A percentile compares a stretch with the other conserved stretches of the same genome.
Evolutionary conservation across 352 stramenopile genomes (phyloP).

Genomic region (Globisporangium mamillatum): DNA sequence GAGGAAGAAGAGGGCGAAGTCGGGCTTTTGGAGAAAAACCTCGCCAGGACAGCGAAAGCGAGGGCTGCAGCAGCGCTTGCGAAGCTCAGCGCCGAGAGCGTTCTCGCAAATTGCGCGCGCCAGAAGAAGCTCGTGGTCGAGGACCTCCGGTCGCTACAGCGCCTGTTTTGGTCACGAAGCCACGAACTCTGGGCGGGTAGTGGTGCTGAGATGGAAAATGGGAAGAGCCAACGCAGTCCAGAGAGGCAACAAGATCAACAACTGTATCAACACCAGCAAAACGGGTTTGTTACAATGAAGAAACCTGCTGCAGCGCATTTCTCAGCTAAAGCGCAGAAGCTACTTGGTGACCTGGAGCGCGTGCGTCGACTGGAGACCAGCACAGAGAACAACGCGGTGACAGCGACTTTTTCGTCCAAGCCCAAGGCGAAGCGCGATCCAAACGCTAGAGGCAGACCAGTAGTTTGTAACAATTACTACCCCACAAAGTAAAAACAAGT

Average conservation of each 20-base stretch:
- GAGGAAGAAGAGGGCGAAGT: neutral
- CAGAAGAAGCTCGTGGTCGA: slow-evolving; percentile 32
- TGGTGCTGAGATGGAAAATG: neutral
- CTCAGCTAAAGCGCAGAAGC: neutral
- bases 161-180: slow-evolving; percentile 31
- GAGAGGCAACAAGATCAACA: slow-evolving; percentile 2
- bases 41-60: neutral
- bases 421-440: neutral
- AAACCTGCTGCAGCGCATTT: neutral
- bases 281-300: neutral
- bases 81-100: slow-evolving; percentile 17
- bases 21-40: neutral
- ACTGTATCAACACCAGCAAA: neutral
- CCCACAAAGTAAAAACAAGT: neutral
- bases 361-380: slow-evolving; percentile 14
- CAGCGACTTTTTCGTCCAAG: neutral
- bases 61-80: too few relatives aligned
- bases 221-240: neutral
- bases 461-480: neutral
- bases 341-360: slow-evolving; percentile 19
- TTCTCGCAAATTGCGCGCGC: slow-evolving; percentile 31
- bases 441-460: neutral
- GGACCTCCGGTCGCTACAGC: slow-evolving; percentile 29
- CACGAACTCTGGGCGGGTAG: slow-evolving; percentile 25
- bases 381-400: neutral